These are phyloP conservation scores for Beauveria medogensis DNA, from an alignment of 2,329 filamentous ascomycete species.

Conservation along the genomic window DNA sequence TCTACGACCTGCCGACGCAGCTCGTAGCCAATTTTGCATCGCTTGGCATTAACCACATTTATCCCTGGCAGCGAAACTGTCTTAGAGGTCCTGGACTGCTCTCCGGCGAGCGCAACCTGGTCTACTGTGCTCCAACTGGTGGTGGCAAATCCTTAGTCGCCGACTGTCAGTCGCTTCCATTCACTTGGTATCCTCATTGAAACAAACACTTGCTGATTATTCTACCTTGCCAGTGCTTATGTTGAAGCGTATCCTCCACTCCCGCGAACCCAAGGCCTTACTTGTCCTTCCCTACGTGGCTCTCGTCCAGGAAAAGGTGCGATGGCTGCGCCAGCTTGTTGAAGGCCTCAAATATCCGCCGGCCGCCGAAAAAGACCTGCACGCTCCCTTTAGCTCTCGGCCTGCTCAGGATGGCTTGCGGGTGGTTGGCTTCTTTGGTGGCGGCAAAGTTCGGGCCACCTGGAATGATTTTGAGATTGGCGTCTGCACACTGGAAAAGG, in stretches of 20 bases:
- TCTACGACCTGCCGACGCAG: slow-evolving; percentile 52
- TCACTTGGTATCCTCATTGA: background rate
- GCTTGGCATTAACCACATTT: slow-evolving; percentile 65
- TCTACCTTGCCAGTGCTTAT: slow-evolving; percentile 48
- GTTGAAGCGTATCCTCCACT: slow-evolving; percentile 60
- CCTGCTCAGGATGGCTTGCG: slow-evolving; percentile 51
- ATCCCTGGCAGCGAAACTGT: slow-evolving; percentile 73
- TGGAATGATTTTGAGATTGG: slow-evolving; percentile 73
- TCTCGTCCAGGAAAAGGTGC: slow-evolving; percentile 70
- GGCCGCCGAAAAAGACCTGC: slow-evolving; percentile 26
- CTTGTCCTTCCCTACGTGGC: slow-evolving; percentile 71
- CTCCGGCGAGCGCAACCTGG: slow-evolving; percentile 56
- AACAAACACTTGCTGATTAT: slow-evolving; percentile 13
- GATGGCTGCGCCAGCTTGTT: slow-evolving; percentile 62
- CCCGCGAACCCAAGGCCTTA: slow-evolving; percentile 58
- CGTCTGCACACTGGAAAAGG: slow-evolving; percentile 73
- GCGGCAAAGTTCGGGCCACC: slow-evolving; percentile 55
- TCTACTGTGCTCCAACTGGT: slow-evolving; percentile 74
- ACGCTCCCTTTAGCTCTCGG: slow-evolving; percentile 43
- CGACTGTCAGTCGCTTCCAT: slow-evolving; percentile 32
- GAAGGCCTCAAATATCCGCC: slow-evolving; percentile 43
- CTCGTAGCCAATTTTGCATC: slow-evolving; percentile 57
- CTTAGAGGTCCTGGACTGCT: slow-evolving; percentile 60
- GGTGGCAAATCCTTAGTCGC: slow-evolving; percentile 72
- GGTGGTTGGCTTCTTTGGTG: slow-evolving; percentile 68